Evolutionary conservation across 139 green algal genomes (phyloP).

Genomic region (Tetratostichococcus sp.): DNA sequence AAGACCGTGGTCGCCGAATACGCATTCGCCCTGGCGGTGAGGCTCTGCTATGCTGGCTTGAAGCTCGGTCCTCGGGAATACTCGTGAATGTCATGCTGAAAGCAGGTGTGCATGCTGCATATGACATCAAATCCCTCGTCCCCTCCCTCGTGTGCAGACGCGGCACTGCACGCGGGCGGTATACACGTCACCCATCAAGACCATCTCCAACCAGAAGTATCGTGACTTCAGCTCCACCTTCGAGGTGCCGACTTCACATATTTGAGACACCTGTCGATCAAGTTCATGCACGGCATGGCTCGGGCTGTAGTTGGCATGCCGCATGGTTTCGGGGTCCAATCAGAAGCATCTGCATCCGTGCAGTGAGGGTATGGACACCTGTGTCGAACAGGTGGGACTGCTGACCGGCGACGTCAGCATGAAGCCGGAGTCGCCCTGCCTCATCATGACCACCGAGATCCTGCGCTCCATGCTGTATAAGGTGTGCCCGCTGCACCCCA

Average conservation of each 20-base stretch:
- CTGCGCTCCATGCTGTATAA: slow-evolving; percentile 95
- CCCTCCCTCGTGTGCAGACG: neutral
- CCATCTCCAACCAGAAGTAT: slow-evolving; percentile 99
- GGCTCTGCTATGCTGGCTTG: no score
- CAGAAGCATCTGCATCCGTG: no score
- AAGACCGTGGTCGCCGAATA: slow-evolving; percentile 75
- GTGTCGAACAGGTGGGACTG: slow-evolving; percentile 86
- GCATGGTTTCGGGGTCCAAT: no score
- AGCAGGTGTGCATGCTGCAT: no score
- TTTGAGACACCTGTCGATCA: neutral
- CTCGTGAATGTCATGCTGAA: no score
- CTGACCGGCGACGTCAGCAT: slow-evolving; percentile 95
- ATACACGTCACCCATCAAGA: slow-evolving; percentile 98
- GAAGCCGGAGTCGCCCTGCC: slow-evolving; percentile 75
- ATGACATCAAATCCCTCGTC: no score
- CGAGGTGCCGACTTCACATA: no score
- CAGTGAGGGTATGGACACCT: no score
- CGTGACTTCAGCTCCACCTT: slow-evolving; percentile 86
- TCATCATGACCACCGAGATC: slow-evolving; percentile 99
- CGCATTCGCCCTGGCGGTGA: slow-evolving; percentile 60
- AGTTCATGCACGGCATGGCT: neutral
- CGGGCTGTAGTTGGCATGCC: no score
- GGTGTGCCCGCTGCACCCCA: neutral
- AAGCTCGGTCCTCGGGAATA: no score
- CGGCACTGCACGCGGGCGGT: slow-evolving; percentile 75